Conservation (phyloP, 202 grass and related monocot genomes). For the Digitaria exilis region DNA sequence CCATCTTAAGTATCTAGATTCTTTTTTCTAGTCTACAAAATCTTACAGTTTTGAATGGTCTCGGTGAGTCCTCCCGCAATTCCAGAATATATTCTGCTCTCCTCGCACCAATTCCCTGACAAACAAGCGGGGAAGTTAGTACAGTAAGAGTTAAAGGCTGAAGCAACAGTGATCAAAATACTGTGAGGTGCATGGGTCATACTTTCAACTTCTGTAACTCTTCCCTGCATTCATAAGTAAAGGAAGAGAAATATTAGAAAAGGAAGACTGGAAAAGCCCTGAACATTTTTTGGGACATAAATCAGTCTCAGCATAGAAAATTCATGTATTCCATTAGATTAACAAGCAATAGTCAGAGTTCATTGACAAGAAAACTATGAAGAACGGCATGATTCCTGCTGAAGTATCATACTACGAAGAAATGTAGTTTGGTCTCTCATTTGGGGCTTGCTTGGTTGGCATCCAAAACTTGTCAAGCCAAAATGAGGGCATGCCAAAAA, state of each 20-base stretch:
- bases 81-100: constrained; percentile 93
- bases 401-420: background rate
- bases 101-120: constrained; percentile 84
- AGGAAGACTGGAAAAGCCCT: background rate
- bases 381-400: background rate
- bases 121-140: constrained; percentile 29
- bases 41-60: constrained; percentile 86
- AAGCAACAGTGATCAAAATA: constrained; percentile 25
- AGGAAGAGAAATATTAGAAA: constrained; percentile 43
- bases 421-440: background rate
- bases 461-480: no score
- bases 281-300: constrained; percentile 1
- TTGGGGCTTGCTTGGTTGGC: no score
- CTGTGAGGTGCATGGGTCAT: constrained; percentile 16
- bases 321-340: background rate
- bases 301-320: background rate
- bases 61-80: constrained; percentile 62
- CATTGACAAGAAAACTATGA: background rate
- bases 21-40: constrained; percentile 6
- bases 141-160: background rate
- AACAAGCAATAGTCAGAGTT: background rate
- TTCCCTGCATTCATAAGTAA: constrained; percentile 65
- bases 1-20: constrained; percentile 25
- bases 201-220: constrained; percentile 87
- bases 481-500: no score